Evolutionary conservation across 768 basidiomycete species (phyloP), one percentile per base, ranked within the genome.

Genomic region (Boletellus ananiceps): DNA sequence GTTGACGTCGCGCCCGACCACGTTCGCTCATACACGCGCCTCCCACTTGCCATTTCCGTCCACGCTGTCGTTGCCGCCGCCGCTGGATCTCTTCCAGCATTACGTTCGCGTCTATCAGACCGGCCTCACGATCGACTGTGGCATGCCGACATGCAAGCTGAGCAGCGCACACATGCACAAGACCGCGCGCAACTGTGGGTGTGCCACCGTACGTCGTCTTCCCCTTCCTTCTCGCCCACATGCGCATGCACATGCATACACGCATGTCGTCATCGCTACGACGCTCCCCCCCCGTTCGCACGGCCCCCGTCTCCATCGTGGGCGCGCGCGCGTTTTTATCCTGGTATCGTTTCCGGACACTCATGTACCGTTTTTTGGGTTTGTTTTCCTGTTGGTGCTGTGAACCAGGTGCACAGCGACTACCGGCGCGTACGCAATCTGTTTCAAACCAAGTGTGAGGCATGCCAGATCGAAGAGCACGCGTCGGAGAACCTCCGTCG

Each of bases 391-490:
- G 1, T 25, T 25, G 23, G 23, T 7, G 23, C 23, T 25, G 23
- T 25, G 23, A 25, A 18, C n/a, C 15, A 79, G 76, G 61, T 55
- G 31, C 62, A 67, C 32, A 52, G 65, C 42, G 82, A 85, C 57
- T 61, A 79, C 34, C 74, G 78, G 46, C 73, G 75, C 35, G 80
- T 87, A 34, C 68, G 75, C 50, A 88, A 80, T 63, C 71, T 86
- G 64, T 83, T 87, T 57, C 83, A 84, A 57, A 75, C 76, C 49
- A 71, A 77, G 48, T 86, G 84, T 68, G 84, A 83, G 5, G 54
- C 41, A 1, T 86, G 84, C 69, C 73, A 70, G 53, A 61, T 38
- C n/a, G 63, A 63, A 44, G 67, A 71, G 34, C 57, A 47, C 15
- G 54, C 55, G 29, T 67, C 69, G 29, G 71, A 71, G 53, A 63